A percentile compares a stretch with the other conserved stretches of the same genome.
These are phyloP conservation scores for Candida argentea DNA, from an alignment of 805 yeast genomes.

Conservation along the genomic window DNA sequence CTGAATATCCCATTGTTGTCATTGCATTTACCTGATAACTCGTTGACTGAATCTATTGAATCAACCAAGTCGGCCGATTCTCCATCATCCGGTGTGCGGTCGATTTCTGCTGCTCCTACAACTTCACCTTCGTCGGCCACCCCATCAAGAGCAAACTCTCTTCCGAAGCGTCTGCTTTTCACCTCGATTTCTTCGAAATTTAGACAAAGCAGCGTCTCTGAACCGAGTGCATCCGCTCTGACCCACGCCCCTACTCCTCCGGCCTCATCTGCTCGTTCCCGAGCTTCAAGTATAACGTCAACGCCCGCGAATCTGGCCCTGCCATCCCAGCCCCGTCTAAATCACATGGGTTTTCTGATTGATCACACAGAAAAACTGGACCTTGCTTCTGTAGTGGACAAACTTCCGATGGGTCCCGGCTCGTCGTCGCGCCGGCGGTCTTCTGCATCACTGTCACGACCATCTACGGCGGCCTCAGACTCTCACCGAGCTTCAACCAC, in stretches of 20 bases:
- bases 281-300: conserved; percentile 12
- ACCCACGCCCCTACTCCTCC: neutral
- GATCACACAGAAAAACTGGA: conserved; percentile 9
- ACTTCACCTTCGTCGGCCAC: conserved; percentile 7
- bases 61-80: neutral
- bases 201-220: neutral
- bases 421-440: conserved; percentile 1
- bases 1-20: conserved; percentile 1
- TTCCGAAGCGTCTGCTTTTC: conserved; percentile 20
- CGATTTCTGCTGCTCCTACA: too few relatives aligned
- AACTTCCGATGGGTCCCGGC: conserved; percentile 15
- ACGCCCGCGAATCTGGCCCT: conserved; percentile 2
- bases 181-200: conserved; percentile 32
- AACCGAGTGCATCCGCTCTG: neutral
- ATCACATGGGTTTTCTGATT: conserved; percentile 5
- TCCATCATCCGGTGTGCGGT: conserved; percentile 7
- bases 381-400: conserved; percentile 12
- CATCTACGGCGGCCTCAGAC: neutral
- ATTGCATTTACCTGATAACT: too few relatives aligned
- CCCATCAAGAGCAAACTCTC: conserved; percentile 9
- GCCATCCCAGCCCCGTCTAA: neutral
- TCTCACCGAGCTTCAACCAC: neutral
- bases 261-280: too few relatives aligned
- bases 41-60: neutral
- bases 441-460: neutral